phyloP scores from a whole-genome alignment of 2,329 filamentous ascomycete species.

The Didymellaceae sp. region DNA sequence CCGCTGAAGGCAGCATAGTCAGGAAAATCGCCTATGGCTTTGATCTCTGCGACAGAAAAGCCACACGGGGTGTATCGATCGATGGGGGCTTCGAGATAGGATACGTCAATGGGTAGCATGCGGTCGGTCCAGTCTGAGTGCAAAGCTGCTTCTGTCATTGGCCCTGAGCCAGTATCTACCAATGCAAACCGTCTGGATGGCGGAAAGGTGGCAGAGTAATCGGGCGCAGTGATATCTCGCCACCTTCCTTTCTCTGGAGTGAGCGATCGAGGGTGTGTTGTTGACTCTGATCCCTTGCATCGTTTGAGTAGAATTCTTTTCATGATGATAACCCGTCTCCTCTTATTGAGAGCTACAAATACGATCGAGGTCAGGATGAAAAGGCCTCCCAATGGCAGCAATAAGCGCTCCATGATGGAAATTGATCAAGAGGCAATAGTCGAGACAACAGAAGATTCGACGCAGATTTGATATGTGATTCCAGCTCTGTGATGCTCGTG shows the following conservation, averaged over 20 bases:
- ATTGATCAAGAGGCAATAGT: no score
- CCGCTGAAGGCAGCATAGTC: constrained; percentile 78
- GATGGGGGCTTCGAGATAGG: constrained; percentile 36
- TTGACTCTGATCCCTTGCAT: constrained; percentile 55
- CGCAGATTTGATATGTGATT: no score
- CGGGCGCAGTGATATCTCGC: constrained; percentile 18
- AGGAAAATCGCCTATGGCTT: constrained; percentile 75
- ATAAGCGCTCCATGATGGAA: constrained; percentile 27
- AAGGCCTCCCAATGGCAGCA: constrained; percentile 39
- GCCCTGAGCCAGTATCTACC: constrained; percentile 31
- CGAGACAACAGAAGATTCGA: no score
- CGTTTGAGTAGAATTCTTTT: constrained; percentile 48
- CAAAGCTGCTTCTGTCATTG: constrained; percentile 5
- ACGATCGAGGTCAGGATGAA: constrained; percentile 38
- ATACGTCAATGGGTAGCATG: constrained; percentile 34
- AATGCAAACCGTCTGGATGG: constrained; percentile 55
- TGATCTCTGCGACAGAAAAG: constrained; percentile 73
- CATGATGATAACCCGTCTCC: constrained; percentile 51
- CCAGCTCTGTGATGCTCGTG: no score
- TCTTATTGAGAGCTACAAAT: constrained; percentile 37
- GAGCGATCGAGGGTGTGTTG: constrained; percentile 61
- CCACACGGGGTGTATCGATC: constrained; percentile 67
- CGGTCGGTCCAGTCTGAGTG: constrained; percentile 11
- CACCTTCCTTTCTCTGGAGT: constrained; percentile 55
- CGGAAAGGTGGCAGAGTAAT: constrained; percentile 59